Conservation (phyloP, 257 asterid species). For the Capsicum rhomboideum region DNA sequence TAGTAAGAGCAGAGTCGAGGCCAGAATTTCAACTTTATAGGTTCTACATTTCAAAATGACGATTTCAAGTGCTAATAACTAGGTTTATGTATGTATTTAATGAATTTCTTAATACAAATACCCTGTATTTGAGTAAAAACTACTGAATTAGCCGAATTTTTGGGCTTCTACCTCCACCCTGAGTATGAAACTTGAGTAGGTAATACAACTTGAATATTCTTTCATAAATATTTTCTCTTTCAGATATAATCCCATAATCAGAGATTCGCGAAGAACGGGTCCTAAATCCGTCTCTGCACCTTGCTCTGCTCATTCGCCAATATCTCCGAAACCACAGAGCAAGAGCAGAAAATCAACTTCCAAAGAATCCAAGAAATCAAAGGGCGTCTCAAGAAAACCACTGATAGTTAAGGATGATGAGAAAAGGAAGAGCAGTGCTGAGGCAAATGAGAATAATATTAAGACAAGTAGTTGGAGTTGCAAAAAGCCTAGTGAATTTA, state of each 20-base stretch:
- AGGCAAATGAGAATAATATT: not conserved
- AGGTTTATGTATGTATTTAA: too few relatives aligned
- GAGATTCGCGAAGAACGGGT: conserved; percentile 17
- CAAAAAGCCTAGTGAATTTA: conserved; percentile 38
- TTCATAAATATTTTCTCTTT: not conserved
- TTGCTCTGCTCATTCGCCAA: not conserved
- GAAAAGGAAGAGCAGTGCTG: not conserved
- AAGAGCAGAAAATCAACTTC: not conserved
- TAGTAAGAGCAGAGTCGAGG: too few relatives aligned
- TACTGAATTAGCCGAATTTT: not conserved
- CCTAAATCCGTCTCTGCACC: not conserved
- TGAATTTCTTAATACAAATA: not conserved
- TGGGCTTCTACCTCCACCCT: too few relatives aligned
- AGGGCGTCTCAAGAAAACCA: not conserved
- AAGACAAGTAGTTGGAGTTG: conserved; percentile 46
- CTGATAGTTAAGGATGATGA: conserved; percentile 8
- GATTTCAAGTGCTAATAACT: not conserved
- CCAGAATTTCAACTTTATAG: too few relatives aligned
- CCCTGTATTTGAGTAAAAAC: too few relatives aligned
- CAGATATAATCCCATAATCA: conserved; percentile 31
- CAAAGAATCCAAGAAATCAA: not conserved
- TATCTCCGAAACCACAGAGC: conserved; percentile 1
- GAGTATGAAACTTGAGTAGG: not conserved
- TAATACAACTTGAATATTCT: not conserved
- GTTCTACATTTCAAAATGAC: not conserved